These are phyloP conservation scores for Ceratocystis diversiconidia DNA, from an alignment of 2,329 filamentous ascomycete species.

Conservation along the genomic window DNA sequence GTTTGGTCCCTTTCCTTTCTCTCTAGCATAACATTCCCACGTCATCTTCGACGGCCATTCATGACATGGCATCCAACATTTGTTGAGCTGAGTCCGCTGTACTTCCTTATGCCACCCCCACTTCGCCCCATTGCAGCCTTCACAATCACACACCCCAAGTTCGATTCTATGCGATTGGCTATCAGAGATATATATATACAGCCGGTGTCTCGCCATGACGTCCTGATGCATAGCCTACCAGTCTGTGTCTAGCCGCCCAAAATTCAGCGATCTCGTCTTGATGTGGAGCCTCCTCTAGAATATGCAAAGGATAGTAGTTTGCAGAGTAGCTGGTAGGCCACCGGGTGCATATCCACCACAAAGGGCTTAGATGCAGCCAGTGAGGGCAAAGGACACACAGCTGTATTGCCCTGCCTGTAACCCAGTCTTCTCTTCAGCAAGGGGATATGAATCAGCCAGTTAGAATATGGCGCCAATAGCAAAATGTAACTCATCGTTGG, in stretches of 20 bases:
- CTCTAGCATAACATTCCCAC: too few species aligned
- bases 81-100: too few species aligned
- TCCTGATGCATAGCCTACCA: not conserved
- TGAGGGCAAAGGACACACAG: not conserved
- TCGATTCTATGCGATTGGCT: not conserved
- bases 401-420: not conserved
- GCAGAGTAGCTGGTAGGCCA: not conserved
- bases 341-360: not conserved
- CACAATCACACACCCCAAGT: too few species aligned
- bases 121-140: too few species aligned
- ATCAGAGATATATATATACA: not conserved
- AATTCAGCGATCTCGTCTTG: not conserved
- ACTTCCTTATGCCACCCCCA: too few species aligned
- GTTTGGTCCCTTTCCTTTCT: too few species aligned
- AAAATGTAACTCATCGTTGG: not conserved
- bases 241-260: not conserved
- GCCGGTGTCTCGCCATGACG: not conserved
- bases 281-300: not conserved
- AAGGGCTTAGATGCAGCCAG: not conserved
- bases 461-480: not conserved
- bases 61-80: too few species aligned
- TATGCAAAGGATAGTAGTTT: not conserved
- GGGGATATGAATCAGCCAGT: not conserved
- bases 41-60: too few species aligned
- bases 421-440: not conserved